Conservation (phyloP, 2,329 filamentous ascomycete genomes). For the Cercospora berteroae region DNA sequence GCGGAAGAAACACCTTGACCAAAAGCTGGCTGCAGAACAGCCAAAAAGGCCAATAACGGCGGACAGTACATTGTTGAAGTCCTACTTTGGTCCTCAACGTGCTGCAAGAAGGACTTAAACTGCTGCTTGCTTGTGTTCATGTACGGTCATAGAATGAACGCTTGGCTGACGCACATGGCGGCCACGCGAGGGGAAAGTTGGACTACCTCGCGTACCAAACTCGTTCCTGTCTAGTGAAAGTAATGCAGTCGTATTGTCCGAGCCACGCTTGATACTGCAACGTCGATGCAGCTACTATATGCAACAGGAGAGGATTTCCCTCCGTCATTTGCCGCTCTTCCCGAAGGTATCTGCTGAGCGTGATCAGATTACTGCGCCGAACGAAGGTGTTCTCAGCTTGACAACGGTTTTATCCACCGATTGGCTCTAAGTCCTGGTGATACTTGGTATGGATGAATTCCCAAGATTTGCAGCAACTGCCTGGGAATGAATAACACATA, state of each 20-base stretch:
- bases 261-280: not conserved
- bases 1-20: constrained; percentile 5
- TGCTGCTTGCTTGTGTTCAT: not conserved
- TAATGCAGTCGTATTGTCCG: not conserved
- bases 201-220: not conserved
- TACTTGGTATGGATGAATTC: not conserved
- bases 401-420: too few species aligned
- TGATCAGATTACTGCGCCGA: too few species aligned
- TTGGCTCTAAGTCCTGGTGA: too few species aligned
- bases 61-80: not conserved
- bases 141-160: not conserved
- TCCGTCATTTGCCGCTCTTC: too few species aligned
- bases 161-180: constrained; percentile 3
- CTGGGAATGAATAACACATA: too few species aligned
- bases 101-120: not conserved
- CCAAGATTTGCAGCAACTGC: not conserved
- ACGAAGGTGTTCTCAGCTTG: too few species aligned
- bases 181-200: not conserved
- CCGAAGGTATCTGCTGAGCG: too few species aligned
- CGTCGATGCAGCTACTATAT: not conserved
- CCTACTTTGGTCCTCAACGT: not conserved
- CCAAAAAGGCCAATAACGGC: not conserved
- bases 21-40: not conserved
- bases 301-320: not conserved
- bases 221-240: not conserved